phyloP scores from a whole-genome alignment of 176 grass and related monocot genomes.

The Saccharum spontaneum region DNA sequence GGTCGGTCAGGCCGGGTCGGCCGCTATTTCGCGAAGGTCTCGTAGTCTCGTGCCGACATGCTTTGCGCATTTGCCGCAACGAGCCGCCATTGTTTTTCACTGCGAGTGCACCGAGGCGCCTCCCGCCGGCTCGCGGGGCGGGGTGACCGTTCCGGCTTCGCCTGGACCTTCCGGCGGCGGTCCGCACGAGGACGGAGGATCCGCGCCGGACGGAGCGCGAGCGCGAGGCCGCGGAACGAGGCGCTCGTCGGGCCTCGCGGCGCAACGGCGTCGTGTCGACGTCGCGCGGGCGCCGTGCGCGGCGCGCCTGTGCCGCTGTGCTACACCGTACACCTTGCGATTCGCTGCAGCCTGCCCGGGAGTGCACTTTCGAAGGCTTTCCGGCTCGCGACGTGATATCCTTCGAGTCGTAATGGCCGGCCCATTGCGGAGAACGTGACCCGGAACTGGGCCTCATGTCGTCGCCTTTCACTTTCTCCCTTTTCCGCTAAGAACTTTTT shows the following conservation, averaged over 20 bases:
- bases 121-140: neutral
- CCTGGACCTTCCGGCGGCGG: neutral
- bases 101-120: neutral
- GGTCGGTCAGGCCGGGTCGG: neutral
- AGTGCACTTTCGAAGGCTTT: neutral
- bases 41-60: neutral
- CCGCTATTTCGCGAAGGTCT: neutral
- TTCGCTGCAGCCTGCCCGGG: neutral
- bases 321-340: neutral
- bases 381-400: neutral
- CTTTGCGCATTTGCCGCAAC: neutral
- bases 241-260: neutral
- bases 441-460: neutral
- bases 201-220: neutral
- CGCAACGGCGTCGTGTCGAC: neutral
- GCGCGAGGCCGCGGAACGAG: neutral
- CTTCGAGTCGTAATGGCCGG: neutral
- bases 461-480: neutral
- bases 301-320: neutral
- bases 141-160: neutral
- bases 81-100: neutral
- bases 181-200: neutral
- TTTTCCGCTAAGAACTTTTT: neutral
- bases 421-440: constrained; percentile 18
- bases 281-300: neutral